phyloP scores from a whole-genome alignment of 2,329 filamentous ascomycete genomes.

The Beauveria pseudobassiana region DNA sequence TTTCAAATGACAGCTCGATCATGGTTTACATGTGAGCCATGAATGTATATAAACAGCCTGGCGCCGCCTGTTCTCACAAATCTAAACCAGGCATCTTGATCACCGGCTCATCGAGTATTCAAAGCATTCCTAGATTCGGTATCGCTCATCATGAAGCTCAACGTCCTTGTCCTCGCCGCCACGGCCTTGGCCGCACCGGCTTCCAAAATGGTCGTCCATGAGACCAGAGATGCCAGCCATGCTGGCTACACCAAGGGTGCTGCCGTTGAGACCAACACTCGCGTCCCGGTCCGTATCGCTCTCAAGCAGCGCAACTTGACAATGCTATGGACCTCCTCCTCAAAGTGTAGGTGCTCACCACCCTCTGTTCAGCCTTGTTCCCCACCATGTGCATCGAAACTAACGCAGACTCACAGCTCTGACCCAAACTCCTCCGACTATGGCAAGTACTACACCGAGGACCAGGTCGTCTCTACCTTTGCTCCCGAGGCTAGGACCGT shows the following conservation, averaged over 20 bases:
- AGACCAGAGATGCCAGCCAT: neutral
- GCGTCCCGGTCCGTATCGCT: slow-evolving; percentile 8
- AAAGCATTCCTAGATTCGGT: neutral
- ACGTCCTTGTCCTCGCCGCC: neutral
- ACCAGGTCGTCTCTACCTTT: slow-evolving; percentile 3
- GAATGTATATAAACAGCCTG: no score
- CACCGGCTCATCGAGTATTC: neutral
- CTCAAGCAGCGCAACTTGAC: slow-evolving; percentile 10
- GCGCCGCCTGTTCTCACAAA: neutral
- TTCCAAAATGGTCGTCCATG: neutral
- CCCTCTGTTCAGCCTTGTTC: neutral
- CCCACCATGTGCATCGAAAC: neutral
- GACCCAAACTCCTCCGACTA: slow-evolving; percentile 6
- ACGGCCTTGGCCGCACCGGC: neutral
- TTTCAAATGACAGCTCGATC: no score
- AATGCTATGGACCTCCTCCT: slow-evolving; percentile 6
- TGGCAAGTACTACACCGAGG: slow-evolving; percentile 9
- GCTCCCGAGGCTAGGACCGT: slow-evolving; percentile 30
- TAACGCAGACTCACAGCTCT: neutral
- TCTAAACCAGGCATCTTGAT: neutral
- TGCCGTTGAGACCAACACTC: neutral
- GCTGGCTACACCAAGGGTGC: neutral
- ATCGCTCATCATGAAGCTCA: neutral
- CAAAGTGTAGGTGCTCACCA: neutral
- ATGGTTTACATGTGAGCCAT: no score